A percentile compares a stretch with the other conserved stretches of the same genome.
Evolutionary conservation across 768 basidiomycete genomes (phyloP).

Genomic region (Hericium alpestre): DNA sequence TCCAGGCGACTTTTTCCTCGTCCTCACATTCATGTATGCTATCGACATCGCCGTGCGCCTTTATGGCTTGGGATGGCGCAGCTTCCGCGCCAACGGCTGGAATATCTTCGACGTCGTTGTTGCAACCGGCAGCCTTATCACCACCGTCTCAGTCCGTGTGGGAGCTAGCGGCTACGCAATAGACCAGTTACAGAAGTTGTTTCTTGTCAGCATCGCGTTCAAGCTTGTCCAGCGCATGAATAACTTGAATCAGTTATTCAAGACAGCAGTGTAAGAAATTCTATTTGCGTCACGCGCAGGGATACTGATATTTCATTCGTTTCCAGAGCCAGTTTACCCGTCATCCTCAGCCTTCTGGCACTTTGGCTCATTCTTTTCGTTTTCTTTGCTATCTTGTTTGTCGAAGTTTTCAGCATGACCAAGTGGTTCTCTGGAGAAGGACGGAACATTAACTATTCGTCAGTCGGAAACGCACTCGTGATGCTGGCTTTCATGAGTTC

Average conservation of each 20-base stretch:
- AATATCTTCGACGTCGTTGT: constrained; percentile 83
- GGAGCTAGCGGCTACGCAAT: constrained; percentile 36
- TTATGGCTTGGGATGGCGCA: constrained; percentile 73
- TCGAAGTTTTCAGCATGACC: constrained; percentile 87
- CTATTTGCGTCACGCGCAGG: not conserved
- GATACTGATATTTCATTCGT: not conserved
- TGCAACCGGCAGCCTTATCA: constrained; percentile 71
- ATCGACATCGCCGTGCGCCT: constrained; percentile 71
- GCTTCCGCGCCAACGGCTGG: constrained; percentile 88
- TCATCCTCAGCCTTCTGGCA: constrained; percentile 72
- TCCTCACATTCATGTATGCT: constrained; percentile 59
- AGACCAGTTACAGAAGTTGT: constrained; percentile 76
- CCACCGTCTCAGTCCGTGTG: constrained; percentile 65
- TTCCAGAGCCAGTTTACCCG: constrained; percentile 70
- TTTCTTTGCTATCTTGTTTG: constrained; percentile 80
- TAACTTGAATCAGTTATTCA: constrained; percentile 89
- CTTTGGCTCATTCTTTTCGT: constrained; percentile 87
- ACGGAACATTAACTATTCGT: constrained; percentile 65
- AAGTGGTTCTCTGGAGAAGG: constrained; percentile 70
- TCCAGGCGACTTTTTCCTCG: constrained; percentile 68
- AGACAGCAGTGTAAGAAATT: constrained; percentile 75
- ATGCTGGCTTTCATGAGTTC: constrained; percentile 91
- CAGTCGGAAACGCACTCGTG: constrained; percentile 68
- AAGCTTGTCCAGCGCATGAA: constrained; percentile 87
- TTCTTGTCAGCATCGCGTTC: constrained; percentile 86